Conservation (phyloP, 345 rosid species). For the Nasturtium officinale region DNA sequence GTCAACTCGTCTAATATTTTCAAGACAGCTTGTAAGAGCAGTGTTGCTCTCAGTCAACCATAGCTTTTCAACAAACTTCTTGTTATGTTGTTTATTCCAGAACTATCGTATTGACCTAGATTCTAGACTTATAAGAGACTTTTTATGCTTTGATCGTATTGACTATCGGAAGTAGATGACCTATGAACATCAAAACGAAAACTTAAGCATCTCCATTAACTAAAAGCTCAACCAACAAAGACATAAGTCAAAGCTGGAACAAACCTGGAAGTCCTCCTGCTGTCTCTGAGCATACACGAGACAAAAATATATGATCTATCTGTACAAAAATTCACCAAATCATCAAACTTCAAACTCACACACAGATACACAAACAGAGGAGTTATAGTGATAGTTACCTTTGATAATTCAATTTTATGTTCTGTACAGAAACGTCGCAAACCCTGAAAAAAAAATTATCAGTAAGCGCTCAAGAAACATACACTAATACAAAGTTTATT, state of each 20-base stretch:
- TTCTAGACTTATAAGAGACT: no score
- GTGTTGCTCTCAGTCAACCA: slow-evolving; percentile 49
- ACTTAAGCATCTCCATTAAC: not conserved
- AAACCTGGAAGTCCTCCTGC: slow-evolving; percentile 97
- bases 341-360: slow-evolving; percentile 26
- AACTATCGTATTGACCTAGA: no score
- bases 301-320: slow-evolving; percentile 92
- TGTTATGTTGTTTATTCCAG: slow-evolving; percentile 50
- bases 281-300: slow-evolving; percentile 97
- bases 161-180: no score
- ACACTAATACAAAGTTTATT: not conserved
- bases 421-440: slow-evolving; percentile 91
- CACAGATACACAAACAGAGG: slow-evolving; percentile 10
- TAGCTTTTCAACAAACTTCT: slow-evolving; percentile 56
- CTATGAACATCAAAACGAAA: slow-evolving; percentile 44
- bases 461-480: not conserved
- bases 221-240: slow-evolving; percentile 5
- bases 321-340: slow-evolving; percentile 45
- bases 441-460: slow-evolving; percentile 54
- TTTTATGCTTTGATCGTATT: no score
- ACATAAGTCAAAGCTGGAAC: slow-evolving; percentile 22
- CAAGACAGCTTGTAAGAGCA: slow-evolving; percentile 70
- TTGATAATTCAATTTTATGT: slow-evolving; percentile 87
- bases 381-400: slow-evolving; percentile 58
- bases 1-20: slow-evolving; percentile 73